Conservation (phyloP, 2,329 filamentous ascomycete species). For the Colletotrichum zoysiae region DNA sequence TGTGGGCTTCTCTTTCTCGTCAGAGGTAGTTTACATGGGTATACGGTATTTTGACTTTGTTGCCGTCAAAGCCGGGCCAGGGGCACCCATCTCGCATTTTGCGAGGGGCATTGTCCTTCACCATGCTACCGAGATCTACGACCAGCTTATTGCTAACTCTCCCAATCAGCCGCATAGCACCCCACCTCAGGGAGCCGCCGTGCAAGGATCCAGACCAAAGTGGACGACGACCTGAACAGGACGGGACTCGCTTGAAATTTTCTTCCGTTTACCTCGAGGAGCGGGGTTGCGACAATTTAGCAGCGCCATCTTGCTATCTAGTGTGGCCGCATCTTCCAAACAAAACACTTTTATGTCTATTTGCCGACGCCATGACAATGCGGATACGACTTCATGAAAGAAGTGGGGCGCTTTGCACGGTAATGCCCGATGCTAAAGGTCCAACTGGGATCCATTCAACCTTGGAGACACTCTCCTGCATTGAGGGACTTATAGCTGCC, state of each 20-base stretch:
- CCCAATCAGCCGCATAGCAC: background rate
- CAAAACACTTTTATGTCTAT: background rate
- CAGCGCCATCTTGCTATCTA: background rate
- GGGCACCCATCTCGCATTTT: background rate
- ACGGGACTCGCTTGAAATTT: too few species aligned
- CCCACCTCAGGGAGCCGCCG: background rate
- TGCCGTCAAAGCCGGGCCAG: too few species aligned
- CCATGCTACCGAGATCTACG: background rate
- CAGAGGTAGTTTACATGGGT: background rate
- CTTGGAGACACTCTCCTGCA: background rate
- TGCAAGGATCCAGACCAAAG: background rate
- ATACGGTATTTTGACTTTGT: background rate
- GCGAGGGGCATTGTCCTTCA: background rate
- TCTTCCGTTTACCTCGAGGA: background rate
- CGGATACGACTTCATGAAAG: background rate
- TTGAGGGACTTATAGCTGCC: background rate
- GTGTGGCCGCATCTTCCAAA: background rate
- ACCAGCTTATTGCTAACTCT: background rate
- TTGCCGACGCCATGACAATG: background rate
- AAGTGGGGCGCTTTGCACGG: background rate
- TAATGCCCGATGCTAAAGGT: background rate
- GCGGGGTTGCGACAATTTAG: background rate
- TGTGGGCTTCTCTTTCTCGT: background rate
- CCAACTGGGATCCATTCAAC: background rate
- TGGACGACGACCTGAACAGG: background rate